A percentile compares a stretch with the other conserved stretches of the same genome.
Conservation (phyloP, 2,329 filamentous ascomycete species). For the Ascochyta fabae region DNA sequence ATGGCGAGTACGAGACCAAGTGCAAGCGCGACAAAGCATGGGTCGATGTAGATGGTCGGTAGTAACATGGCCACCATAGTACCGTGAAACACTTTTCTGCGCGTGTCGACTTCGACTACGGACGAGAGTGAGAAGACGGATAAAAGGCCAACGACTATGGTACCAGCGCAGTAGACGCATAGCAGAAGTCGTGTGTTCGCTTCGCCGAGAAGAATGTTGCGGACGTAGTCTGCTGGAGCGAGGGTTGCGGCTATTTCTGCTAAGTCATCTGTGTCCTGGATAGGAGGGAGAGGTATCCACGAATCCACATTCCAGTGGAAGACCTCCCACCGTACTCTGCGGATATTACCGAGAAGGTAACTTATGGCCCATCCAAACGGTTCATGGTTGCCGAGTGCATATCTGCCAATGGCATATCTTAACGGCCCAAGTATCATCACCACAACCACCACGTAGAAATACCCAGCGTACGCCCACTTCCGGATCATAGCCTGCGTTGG, state of each 20-base stretch:
- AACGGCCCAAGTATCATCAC: conserved; percentile 73
- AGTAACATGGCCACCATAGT: conserved; percentile 98
- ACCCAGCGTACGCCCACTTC: conserved; percentile 84
- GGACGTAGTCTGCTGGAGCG: conserved; percentile 64
- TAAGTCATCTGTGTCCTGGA: conserved; percentile 32
- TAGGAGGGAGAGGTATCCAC: conserved; percentile 76
- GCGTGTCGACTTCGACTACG: conserved; percentile 89
- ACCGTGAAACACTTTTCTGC: conserved; percentile 96
- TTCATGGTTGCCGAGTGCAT: conserved; percentile 75
- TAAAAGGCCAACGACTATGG: conserved; percentile 74
- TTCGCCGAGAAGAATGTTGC: conserved; percentile 69
- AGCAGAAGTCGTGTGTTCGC: conserved; percentile 84
- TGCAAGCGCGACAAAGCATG: conserved; percentile 79
- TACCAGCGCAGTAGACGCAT: conserved; percentile 72
- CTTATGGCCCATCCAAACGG: conserved; percentile 92
- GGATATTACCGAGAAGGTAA: conserved; percentile 83
- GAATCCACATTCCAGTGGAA: conserved; percentile 70
- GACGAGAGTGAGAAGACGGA: conserved; percentile 77
- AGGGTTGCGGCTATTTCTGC: conserved; percentile 16
- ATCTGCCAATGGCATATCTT: conserved; percentile 69
- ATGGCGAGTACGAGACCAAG: conserved; percentile 79
- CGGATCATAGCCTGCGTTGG: conserved; percentile 75
- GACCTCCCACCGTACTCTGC: conserved; percentile 73
- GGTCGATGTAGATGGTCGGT: conserved; percentile 85
- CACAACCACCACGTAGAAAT: conserved; percentile 74